These are phyloP conservation scores for Anaeromyces robustus DNA, from an alignment of 192 early-diverging fungal species.

Conservation along the genomic window DNA sequence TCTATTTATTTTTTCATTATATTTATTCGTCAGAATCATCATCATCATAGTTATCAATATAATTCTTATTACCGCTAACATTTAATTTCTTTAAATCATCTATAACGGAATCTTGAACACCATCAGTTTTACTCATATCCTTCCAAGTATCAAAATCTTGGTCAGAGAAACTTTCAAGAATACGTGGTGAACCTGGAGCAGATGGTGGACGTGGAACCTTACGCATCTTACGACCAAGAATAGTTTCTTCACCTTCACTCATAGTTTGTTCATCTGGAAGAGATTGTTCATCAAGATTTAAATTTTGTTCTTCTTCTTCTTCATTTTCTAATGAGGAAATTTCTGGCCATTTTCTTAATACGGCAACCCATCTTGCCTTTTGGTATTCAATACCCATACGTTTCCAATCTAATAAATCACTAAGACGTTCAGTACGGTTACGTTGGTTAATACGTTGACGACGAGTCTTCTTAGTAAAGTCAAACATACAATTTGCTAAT, in stretches of 20 bases:
- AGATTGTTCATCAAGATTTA: neutral
- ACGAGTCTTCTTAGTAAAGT: constrained; percentile 85
- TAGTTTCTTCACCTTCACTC: constrained; percentile 31
- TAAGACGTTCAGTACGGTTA: constrained; percentile 88
- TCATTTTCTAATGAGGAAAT: neutral
- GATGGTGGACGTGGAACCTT: constrained; percentile 86
- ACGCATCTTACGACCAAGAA: constrained; percentile 12
- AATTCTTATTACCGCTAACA: neutral
- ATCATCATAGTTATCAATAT: neutral
- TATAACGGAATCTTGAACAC: neutral
- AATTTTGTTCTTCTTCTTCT: neutral
- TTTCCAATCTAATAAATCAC: constrained; percentile 95
- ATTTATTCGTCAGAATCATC: neutral
- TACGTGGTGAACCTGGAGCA: constrained; percentile 64
- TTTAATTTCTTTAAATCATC: neutral
- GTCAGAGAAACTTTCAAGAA: constrained; percentile 9
- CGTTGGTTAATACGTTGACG: constrained; percentile 97
- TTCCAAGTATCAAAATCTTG: neutral
- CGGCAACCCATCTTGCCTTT: constrained; percentile 85
- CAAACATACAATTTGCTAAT: constrained; percentile 71
- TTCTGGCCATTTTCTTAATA: constrained; percentile 78
- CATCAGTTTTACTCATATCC: neutral
- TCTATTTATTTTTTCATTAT: no score
- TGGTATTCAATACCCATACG: constrained; percentile 96
- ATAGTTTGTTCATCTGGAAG: constrained; percentile 6